A percentile compares a stretch with the other conserved stretches of the same genome.
phyloP scores from a whole-genome alignment of 2,329 filamentous ascomycete genomes.

The Aspergillus costaricaensis region DNA sequence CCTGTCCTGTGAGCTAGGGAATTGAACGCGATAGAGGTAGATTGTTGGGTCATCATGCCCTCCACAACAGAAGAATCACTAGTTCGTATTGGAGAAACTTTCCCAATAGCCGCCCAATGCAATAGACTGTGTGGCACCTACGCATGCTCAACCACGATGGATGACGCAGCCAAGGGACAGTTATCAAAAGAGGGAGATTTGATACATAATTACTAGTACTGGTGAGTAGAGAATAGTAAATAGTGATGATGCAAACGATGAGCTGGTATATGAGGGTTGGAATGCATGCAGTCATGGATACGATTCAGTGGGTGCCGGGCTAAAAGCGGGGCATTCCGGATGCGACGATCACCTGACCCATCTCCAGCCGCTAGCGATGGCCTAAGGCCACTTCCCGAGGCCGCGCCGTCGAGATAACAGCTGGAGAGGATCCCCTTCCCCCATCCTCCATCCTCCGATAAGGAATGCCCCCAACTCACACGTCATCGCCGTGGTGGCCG shows the following conservation, averaged over 20 bases:
- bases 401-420: slow-evolving; percentile 7
- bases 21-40: too few relatives aligned
- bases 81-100: too few relatives aligned
- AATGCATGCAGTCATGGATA: neutral
- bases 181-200: neutral
- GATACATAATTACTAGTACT: neutral
- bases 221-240: neutral
- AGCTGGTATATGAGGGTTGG: neutral
- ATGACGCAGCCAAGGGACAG: neutral
- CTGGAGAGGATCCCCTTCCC: slow-evolving; percentile 4
- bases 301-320: neutral
- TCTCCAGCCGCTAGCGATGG: slow-evolving; percentile 3
- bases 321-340: slow-evolving; percentile 14
- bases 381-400: slow-evolving; percentile 12
- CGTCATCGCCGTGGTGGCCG: slow-evolving; percentile 18
- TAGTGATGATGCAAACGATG: neutral
- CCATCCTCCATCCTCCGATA: neutral
- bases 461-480: slow-evolving; percentile 13
- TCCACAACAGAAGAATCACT: too few relatives aligned
- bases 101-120: too few relatives aligned
- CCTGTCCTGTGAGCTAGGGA: too few relatives aligned
- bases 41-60: too few relatives aligned
- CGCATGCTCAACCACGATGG: neutral
- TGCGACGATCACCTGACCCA: slow-evolving; percentile 28
- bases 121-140: too few relatives aligned